Evolutionary conservation across 441 rosid species (phyloP), one percentile per base, ranked within the genome.

Genomic region (Omphalea diandra): DNA sequence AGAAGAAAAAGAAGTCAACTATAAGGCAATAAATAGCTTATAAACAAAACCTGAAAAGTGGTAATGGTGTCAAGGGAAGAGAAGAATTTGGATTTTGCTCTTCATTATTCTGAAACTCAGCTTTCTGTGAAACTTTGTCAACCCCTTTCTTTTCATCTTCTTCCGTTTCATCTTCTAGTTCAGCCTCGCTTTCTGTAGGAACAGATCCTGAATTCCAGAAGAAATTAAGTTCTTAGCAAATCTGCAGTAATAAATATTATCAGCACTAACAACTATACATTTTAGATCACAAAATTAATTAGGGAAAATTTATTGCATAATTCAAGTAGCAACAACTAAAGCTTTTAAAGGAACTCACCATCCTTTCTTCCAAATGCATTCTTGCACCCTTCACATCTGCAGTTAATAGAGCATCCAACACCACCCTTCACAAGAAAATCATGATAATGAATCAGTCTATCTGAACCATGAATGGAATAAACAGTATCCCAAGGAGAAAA

Each of bases 331-430:
- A 41, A 40, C 27, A 17, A 52, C 49, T n/a, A n/a, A n/a, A n/a
- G n/a, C 49, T 33, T 12, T 5, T 47, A 12, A 69, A 71, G 69
- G 53, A 64, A 72, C 90, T 85, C 71, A 95, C 98, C 98, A 58
- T 96, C 93, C 82, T 93, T 96, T 73, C 85, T 84, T 55, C 99
- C 99, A 33, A 80, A 96, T 6, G 88, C 85, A 79, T 96, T 96
- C 79, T 93, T 93, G 75, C 99, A 96, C 58, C 98, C 97, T 88
- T 96, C 99, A 32, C 99, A 96, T 77, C 99, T 82, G 73, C 99
- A 96, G 81, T 88, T 91, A 72, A 89, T 77, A 74, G 99, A 93
- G 85, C 99, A 96, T 50, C 99, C 98, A 60, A 96, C 99, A 57
- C 97, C 98, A 53, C 98, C 92, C 99, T 95, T 55, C 20, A 72